phyloP scores from a whole-genome alignment of 192 early-diverging fungal species.

The Thamnidium elegans region DNA sequence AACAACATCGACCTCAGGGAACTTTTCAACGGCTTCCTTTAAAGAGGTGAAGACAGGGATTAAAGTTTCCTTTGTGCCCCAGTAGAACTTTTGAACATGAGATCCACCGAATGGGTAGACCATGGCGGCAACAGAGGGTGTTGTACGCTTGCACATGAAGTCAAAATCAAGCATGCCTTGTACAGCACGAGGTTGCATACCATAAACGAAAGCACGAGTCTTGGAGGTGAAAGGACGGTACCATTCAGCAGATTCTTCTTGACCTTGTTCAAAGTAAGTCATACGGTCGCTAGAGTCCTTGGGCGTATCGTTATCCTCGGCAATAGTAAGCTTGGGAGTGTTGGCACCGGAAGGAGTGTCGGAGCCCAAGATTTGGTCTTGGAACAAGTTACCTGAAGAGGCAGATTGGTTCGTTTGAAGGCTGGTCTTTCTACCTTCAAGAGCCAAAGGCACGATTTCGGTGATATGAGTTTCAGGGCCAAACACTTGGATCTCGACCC shows the following conservation, averaged over 20 bases:
- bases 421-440: slow-evolving; percentile 61
- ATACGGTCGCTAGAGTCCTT: slow-evolving; percentile 45
- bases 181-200: slow-evolving; percentile 98
- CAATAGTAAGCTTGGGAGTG: slow-evolving; percentile 38
- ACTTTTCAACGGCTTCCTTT: slow-evolving; percentile 76
- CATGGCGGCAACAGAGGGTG: slow-evolving; percentile 97
- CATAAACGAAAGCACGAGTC: slow-evolving; percentile 93
- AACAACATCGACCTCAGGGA: slow-evolving; percentile 90
- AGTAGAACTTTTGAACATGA: slow-evolving; percentile 99
- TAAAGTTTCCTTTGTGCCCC: slow-evolving; percentile 97
- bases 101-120: slow-evolving; percentile 98
- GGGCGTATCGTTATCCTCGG: slow-evolving; percentile 51
- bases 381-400: slow-evolving; percentile 57
- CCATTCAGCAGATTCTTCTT: slow-evolving; percentile 49
- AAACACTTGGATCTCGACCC: slow-evolving; percentile 92
- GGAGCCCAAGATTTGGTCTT: slow-evolving; percentile 55
- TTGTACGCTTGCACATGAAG: slow-evolving; percentile 92
- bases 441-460: slow-evolving; percentile 95
- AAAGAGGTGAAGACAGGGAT: slow-evolving; percentile 90
- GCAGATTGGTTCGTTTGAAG: slow-evolving; percentile 39
- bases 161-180: slow-evolving; percentile 99
- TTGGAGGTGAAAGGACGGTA: slow-evolving; percentile 74
- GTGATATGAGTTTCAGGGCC: slow-evolving; percentile 98
- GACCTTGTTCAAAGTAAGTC: slow-evolving; percentile 45
- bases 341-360: slow-evolving; percentile 20